Evolutionary conservation across 2,329 filamentous ascomycete species (phyloP).

Genomic region (Drechslerella stenobrocha): DNA sequence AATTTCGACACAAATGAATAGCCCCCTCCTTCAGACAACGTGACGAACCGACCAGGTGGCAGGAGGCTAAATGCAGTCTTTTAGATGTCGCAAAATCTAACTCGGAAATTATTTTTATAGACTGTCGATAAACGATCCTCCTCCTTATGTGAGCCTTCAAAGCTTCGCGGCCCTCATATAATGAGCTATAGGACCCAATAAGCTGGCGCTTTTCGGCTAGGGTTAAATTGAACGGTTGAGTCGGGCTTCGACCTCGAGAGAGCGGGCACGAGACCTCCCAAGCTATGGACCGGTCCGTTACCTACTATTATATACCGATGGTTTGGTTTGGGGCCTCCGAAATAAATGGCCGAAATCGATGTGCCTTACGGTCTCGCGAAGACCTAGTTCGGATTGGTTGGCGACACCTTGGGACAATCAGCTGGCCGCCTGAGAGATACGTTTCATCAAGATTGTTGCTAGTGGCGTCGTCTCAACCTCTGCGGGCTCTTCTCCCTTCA

Average conservation of each 20-base stretch:
- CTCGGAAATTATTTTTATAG: slow-evolving; percentile 41
- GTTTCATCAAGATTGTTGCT: slow-evolving; percentile 30
- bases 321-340: slow-evolving; percentile 14
- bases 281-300: slow-evolving; percentile 17
- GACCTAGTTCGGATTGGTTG: slow-evolving; percentile 18
- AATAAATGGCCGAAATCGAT: slow-evolving; percentile 20
- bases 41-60: slow-evolving; percentile 46
- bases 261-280: slow-evolving; percentile 30
- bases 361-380: slow-evolving; percentile 17
- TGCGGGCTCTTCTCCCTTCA: slow-evolving; percentile 38
- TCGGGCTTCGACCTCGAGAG: slow-evolving; percentile 22
- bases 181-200: slow-evolving; percentile 43
- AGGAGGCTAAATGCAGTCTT: slow-evolving; percentile 48
- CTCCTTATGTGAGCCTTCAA: slow-evolving; percentile 16
- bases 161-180: slow-evolving; percentile 20
- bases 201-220: slow-evolving; percentile 18
- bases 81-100: slow-evolving; percentile 48
- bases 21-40: slow-evolving; percentile 43
- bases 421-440: slow-evolving; percentile 36
- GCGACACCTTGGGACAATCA: slow-evolving; percentile 30
- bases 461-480: slow-evolving; percentile 44
- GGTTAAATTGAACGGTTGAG: slow-evolving; percentile 10
- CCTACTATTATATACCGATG: slow-evolving; percentile 30
- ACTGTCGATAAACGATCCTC: slow-evolving; percentile 40
- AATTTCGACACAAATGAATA: slow-evolving; percentile 46